These are phyloP conservation scores for Colletotrichum zoysiae DNA, from an alignment of 2,329 filamentous ascomycete genomes.

Conservation along the genomic window DNA sequence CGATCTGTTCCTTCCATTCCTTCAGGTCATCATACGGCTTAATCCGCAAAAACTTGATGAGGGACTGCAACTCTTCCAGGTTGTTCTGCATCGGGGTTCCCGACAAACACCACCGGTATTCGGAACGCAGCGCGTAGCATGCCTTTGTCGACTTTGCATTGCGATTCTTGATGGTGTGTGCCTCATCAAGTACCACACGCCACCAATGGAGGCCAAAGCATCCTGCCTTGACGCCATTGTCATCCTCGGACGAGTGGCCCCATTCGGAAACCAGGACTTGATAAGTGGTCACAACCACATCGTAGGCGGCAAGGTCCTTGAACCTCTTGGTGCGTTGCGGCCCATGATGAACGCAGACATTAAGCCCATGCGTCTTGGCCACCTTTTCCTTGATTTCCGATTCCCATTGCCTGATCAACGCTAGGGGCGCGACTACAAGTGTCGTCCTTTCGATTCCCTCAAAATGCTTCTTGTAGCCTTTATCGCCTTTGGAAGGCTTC, in stretches of 20 bases:
- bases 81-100: conserved; percentile 99
- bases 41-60: conserved; percentile 93
- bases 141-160: conserved; percentile 96
- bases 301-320: conserved; percentile 83
- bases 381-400: conserved; percentile 90
- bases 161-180: conserved; percentile 98
- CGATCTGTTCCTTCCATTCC: conserved; percentile 93
- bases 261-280: conserved; percentile 95
- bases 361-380: conserved; percentile 74
- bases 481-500: conserved; percentile 71
- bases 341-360: conserved; percentile 92
- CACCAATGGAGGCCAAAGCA: conserved; percentile 97
- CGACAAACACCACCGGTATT: conserved; percentile 96
- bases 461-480: conserved; percentile 76
- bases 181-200: conserved; percentile 94
- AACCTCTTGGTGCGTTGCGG: conserved; percentile 84
- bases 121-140: conserved; percentile 84
- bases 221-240: conserved; percentile 76
- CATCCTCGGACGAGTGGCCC: conserved; percentile 73
- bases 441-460: conserved; percentile 81
- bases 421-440: conserved; percentile 91
- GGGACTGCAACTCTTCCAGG: conserved; percentile 92
- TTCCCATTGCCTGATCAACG: conserved; percentile 98
- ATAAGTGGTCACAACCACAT: conserved; percentile 97
- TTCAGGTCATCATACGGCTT: conserved; percentile 88